Conservation (phyloP, 805 yeast species). For the Komagataella mondaviorum region DNA sequence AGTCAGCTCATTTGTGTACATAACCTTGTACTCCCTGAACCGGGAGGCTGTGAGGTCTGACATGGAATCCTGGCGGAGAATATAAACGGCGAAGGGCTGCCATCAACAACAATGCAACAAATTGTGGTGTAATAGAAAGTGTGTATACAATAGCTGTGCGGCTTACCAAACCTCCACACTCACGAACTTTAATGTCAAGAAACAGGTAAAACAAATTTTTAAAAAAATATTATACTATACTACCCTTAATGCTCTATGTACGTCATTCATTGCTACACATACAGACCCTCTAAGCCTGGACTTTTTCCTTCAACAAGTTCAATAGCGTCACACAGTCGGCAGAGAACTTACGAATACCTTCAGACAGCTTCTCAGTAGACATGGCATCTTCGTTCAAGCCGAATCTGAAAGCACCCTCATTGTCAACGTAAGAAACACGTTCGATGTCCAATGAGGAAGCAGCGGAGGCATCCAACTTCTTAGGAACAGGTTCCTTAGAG, state of each 20-base stretch:
- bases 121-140: not conserved
- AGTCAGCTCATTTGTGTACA: constrained; percentile 28
- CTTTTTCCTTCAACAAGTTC: constrained; percentile 47
- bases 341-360: constrained; percentile 96
- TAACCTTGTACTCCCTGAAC: constrained; percentile 30
- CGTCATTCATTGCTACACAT: not conserved
- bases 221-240: not conserved
- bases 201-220: no score
- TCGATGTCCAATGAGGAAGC: constrained; percentile 43
- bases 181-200: not conserved
- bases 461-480: constrained; percentile 55
- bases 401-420: constrained; percentile 87
- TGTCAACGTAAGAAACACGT: constrained; percentile 71
- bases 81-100: constrained; percentile 3
- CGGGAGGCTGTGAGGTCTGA: constrained; percentile 13
- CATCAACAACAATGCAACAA: not conserved
- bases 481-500: constrained; percentile 71
- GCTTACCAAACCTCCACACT: not conserved
- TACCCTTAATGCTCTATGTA: not conserved
- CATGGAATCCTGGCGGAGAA: not conserved
- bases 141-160: not conserved
- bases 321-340: constrained; percentile 80
- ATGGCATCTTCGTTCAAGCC: constrained; percentile 89
- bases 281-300: constrained; percentile 8
- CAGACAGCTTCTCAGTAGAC: constrained; percentile 96